Base-by-base conservation (phyloP, 495 filamentous ascomycete genomes). In the Penicillium flavigenum region DNA sequence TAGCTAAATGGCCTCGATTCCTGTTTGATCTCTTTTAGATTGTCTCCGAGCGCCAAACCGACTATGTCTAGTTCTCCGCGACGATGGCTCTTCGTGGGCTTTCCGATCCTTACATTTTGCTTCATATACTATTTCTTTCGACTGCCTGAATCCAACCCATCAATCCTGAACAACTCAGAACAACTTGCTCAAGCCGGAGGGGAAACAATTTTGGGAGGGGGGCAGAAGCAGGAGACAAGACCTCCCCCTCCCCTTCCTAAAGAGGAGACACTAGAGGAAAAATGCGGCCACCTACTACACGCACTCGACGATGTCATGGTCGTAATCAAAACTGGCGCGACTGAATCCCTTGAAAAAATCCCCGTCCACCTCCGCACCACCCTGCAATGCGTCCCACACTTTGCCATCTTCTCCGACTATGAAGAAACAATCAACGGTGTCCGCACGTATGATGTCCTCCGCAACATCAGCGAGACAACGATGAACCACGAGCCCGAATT, bases 321-420 rank as follows among this genome's bases (percentile, higher is more conserved):
- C 1, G 59, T 78, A 34, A 47, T 79, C 47, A 79, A 79, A 59
- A 80, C 75, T 1, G 72, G 77, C 39, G 74, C 71, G 2, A 76
- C 71, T 7, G 77, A 77, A 54, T 59, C 68, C 8, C 61, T 65
- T 6, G 58, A 71, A 31, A 78, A 75, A 48, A 57, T 75, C 9
- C 72, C 73, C 22, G 60, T 75, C 24, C 76, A 80, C 47, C 41
- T 80, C 32, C 57, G 63, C 41, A 79, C 77, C 14, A 72, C 72
- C 4, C 65, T 77, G 2, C 63, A 69, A 38, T 77, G 71, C 57
- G 67, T 79, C 12, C 67, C 69, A 1, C 73, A 81, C 51, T 72
- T 73, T 19, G 68, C 72, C 27, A 58, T 82, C 39, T 74, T 80
- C 61, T 81, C 78, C 26, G 78, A 82, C 61, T 74, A 72, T 51